phyloP scores from a whole-genome alignment of 169 alveolate genomes.

The Cryptosporidium bovis region DNA sequence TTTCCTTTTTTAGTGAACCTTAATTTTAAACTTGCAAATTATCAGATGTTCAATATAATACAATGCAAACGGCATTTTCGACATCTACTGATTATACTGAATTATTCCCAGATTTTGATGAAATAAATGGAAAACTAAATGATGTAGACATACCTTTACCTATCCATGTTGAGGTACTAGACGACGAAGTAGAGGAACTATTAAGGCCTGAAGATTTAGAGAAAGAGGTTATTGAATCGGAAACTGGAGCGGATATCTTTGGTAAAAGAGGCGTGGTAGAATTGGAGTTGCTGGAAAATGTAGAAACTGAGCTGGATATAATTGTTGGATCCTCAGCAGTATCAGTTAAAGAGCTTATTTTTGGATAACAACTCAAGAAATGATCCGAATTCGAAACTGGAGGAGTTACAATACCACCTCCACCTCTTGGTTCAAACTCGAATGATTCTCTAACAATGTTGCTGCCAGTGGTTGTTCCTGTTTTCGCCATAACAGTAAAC shows the following conservation, averaged over 20 bases:
- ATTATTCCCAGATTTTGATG: background rate
- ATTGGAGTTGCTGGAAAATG: no score
- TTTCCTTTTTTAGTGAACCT: no score
- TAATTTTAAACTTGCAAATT: no score
- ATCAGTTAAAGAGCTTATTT: background rate
- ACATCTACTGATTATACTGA: conserved; percentile 5
- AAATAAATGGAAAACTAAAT: conserved; percentile 4
- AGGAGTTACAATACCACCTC: conserved; percentile 52
- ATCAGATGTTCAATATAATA: no score
- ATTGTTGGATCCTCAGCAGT: background rate
- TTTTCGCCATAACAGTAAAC: no score
- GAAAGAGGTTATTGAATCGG: no score
- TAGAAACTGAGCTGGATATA: background rate
- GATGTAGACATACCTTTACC: conserved; percentile 1
- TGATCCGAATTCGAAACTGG: conserved; percentile 17
- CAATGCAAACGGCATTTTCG: conserved; percentile 9
- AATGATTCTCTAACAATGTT: background rate
- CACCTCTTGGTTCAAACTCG: conserved; percentile 3
- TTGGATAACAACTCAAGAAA: conserved; percentile 19
- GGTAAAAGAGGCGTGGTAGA: no score
- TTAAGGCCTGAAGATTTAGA: background rate
- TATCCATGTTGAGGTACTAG: conserved; percentile 1
- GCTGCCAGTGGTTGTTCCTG: no score
- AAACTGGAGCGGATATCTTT: no score
- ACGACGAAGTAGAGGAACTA: background rate